Conservation (phyloP, 345 rosid genomes). For the Populus ilicifolia region DNA sequence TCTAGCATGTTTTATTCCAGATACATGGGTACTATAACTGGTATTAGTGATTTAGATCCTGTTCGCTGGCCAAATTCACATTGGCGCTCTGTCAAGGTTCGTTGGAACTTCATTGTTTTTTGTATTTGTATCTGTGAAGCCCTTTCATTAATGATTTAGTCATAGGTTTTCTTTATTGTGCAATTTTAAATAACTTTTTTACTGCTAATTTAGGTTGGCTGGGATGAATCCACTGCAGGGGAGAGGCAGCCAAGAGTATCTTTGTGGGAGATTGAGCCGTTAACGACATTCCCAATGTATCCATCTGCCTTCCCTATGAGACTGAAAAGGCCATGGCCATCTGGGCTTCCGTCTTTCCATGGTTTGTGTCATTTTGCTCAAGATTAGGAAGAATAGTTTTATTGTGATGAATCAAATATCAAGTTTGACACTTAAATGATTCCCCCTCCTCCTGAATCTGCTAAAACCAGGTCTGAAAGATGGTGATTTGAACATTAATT, state of each 20-base stretch:
- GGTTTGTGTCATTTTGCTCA: neutral
- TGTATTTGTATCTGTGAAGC: neutral
- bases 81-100: constrained; percentile 44
- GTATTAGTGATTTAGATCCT: constrained; percentile 65
- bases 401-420: neutral
- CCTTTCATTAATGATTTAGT: neutral
- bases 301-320: neutral
- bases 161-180: neutral
- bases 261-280: neutral
- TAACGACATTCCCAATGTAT: neutral
- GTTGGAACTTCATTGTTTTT: neutral
- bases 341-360: neutral
- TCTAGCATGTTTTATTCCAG: neutral
- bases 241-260: neutral
- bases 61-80: constrained; percentile 70
- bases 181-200: neutral
- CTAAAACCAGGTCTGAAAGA: neutral
- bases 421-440: neutral
- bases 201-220: neutral
- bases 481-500: neutral
- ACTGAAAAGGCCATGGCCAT: constrained; percentile 1
- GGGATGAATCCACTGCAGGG: constrained; percentile 1
- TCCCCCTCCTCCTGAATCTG: neutral
- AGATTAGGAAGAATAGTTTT: neutral
- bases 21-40: constrained; percentile 62